A percentile compares a stretch with the other conserved stretches of the same genome.
These are phyloP conservation scores for Platanthera guangdongensis DNA, from an alignment of 106 monocot species.

Conservation along the genomic window DNA sequence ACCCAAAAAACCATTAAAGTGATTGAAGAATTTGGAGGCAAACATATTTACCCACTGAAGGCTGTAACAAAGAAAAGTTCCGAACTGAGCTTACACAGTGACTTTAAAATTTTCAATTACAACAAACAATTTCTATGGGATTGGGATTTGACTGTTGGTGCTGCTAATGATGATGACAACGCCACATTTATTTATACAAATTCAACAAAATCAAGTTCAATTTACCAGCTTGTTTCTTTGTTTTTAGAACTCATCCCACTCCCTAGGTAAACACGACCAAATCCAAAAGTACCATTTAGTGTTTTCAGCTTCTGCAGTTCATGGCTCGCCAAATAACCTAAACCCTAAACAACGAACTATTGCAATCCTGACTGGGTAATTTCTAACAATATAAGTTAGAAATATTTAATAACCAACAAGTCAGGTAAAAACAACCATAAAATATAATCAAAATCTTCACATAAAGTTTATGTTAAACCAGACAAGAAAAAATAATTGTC, in stretches of 20 bases:
- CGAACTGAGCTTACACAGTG: background rate
- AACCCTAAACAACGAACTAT: background rate
- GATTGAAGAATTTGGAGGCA: slow-evolving; percentile 1
- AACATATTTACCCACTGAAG: background rate
- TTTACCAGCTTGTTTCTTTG: background rate
- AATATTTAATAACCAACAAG: background rate
- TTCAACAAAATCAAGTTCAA: background rate
- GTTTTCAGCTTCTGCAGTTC: too few species aligned
- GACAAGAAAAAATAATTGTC: background rate
- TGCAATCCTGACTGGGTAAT: background rate
- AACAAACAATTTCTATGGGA: background rate
- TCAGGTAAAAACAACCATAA: background rate
- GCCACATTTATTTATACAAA: background rate
- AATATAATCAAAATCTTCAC: background rate
- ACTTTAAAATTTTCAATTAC: background rate
- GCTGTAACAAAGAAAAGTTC: background rate
- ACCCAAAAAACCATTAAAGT: background rate
- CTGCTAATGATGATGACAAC: background rate
- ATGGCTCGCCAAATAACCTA: background rate
- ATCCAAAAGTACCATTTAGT: too few species aligned
- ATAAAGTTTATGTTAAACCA: background rate
- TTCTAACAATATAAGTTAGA: background rate
- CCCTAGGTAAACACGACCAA: too few species aligned
- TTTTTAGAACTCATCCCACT: background rate
- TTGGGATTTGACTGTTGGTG: background rate